phyloP scores from a whole-genome alignment of 2,329 filamentous ascomycete genomes.

The Tolypocladium cylindrosporum region DNA sequence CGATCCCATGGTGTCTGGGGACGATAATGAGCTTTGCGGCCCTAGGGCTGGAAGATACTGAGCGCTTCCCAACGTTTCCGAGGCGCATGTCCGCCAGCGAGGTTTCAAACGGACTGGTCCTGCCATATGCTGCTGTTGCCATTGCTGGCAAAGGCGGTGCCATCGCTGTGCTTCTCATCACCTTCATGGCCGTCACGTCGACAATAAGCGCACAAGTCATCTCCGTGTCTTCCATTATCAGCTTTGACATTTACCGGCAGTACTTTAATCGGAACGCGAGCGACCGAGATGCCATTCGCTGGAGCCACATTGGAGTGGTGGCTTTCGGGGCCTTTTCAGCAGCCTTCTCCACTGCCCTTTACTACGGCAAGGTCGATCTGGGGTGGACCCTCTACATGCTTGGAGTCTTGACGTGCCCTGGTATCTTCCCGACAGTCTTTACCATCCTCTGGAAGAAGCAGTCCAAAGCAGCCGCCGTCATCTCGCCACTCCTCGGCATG shows the following conservation, averaged over 20 bases:
- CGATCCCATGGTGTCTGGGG: slow-evolving; percentile 42
- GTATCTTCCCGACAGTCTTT: slow-evolving; percentile 42
- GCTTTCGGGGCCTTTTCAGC: slow-evolving; percentile 35
- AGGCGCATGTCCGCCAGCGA: slow-evolving; percentile 47
- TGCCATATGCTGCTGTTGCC: slow-evolving; percentile 56
- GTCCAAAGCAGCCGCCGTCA: slow-evolving; percentile 36
- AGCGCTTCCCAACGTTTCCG: slow-evolving; percentile 44
- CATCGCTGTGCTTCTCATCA: slow-evolving; percentile 55
- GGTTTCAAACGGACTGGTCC: slow-evolving; percentile 56
- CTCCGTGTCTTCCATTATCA: slow-evolving; percentile 42
- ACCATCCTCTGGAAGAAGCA: slow-evolving; percentile 42
- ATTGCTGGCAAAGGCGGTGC: slow-evolving; percentile 62
- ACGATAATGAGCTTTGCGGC: slow-evolving; percentile 39
- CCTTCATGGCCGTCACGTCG: slow-evolving; percentile 69
- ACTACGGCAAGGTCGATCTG: slow-evolving; percentile 43
- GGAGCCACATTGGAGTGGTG: slow-evolving; percentile 42
- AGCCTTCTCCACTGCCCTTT: no score
- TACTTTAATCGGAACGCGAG: slow-evolving; percentile 36
- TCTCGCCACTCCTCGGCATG: slow-evolving; percentile 39
- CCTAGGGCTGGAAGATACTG: slow-evolving; percentile 33
- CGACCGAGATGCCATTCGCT: slow-evolving; percentile 38
- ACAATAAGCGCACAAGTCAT: slow-evolving; percentile 42
- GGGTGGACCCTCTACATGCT: slow-evolving; percentile 47
- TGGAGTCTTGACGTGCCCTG: slow-evolving; percentile 40
- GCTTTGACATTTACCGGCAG: slow-evolving; percentile 41